phyloP scores from a whole-genome alignment of 2,329 filamentous ascomycete genomes.

The Simplicillium aogashimaense region DNA sequence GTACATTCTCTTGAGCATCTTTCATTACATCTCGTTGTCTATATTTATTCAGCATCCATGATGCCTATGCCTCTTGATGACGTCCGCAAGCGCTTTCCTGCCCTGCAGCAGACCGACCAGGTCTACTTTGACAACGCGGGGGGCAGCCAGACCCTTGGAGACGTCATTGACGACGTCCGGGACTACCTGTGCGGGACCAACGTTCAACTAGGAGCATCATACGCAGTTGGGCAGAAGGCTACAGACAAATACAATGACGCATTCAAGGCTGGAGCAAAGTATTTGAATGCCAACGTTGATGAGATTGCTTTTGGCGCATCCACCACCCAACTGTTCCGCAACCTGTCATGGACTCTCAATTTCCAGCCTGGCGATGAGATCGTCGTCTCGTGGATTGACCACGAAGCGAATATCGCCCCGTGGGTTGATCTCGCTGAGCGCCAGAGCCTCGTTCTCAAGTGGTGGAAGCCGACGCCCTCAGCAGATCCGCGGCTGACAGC shows the following conservation, averaged over 20 bases:
- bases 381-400: slow-evolving; percentile 61
- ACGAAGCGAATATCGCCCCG: slow-evolving; percentile 67
- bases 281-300: slow-evolving; percentile 56
- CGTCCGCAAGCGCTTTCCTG: slow-evolving; percentile 43
- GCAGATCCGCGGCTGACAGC: slow-evolving; percentile 49
- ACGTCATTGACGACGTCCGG: slow-evolving; percentile 55
- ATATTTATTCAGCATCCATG: too few relatives aligned
- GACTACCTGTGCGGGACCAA: slow-evolving; percentile 60
- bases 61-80: neutral
- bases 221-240: slow-evolving; percentile 48
- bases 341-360: slow-evolving; percentile 47
- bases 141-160: slow-evolving; percentile 58
- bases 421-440: slow-evolving; percentile 61
- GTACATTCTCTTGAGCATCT: too few relatives aligned
- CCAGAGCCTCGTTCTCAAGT: slow-evolving; percentile 53
- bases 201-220: slow-evolving; percentile 67
- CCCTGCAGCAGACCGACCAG: slow-evolving; percentile 49
- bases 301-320: slow-evolving; percentile 67
- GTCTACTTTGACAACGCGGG: slow-evolving; percentile 73
- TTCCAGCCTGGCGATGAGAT: slow-evolving; percentile 54
- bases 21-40: too few relatives aligned
- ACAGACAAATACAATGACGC: slow-evolving; percentile 50
- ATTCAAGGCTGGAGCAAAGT: slow-evolving; percentile 55
- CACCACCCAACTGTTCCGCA: slow-evolving; percentile 68
- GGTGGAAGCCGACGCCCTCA: slow-evolving; percentile 49